Evolutionary conservation across 306 rosid species (phyloP).

Genomic region (Cucurbita moschata): DNA sequence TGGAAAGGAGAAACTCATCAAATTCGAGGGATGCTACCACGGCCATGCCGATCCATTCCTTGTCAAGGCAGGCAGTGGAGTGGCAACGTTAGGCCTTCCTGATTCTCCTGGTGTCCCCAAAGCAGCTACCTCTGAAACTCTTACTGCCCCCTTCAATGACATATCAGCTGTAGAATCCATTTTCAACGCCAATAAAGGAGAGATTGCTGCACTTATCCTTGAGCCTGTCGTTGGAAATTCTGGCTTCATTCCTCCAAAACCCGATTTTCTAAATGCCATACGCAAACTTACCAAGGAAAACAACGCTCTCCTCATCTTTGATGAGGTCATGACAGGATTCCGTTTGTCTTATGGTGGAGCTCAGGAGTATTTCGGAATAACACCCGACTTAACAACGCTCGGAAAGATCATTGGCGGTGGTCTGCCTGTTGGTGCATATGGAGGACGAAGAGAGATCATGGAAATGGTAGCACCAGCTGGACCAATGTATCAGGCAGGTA

Average conservation of each 20-base stretch:
- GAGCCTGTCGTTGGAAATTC: constrained; percentile 96
- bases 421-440: constrained; percentile 89
- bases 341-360: constrained; percentile 93
- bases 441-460: constrained; percentile 90
- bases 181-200: constrained; percentile 48
- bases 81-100: constrained; percentile 91
- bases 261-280: constrained; percentile 51
- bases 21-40: constrained; percentile 95
- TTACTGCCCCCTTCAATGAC: constrained; percentile 67
- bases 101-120: constrained; percentile 94
- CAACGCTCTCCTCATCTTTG: constrained; percentile 59
- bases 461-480: constrained; percentile 95
- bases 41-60: constrained; percentile 98
- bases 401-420: constrained; percentile 98
- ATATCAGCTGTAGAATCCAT: constrained; percentile 54
- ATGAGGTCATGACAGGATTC: constrained; percentile 95
- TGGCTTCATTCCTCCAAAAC: constrained; percentile 62
- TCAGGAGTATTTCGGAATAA: constrained; percentile 76
- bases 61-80: constrained; percentile 93
- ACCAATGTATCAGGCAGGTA: constrained; percentile 95
- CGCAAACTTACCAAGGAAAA: constrained; percentile 61
- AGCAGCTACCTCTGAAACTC: constrained; percentile 79
- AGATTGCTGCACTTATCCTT: constrained; percentile 61
- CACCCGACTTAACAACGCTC: constrained; percentile 68
- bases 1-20: constrained; percentile 51